Percentiles rank a stretch among this genome's conserved stretches.
phyloP scores from a whole-genome alignment of 805 yeast genomes.

The Candida orba region DNA sequence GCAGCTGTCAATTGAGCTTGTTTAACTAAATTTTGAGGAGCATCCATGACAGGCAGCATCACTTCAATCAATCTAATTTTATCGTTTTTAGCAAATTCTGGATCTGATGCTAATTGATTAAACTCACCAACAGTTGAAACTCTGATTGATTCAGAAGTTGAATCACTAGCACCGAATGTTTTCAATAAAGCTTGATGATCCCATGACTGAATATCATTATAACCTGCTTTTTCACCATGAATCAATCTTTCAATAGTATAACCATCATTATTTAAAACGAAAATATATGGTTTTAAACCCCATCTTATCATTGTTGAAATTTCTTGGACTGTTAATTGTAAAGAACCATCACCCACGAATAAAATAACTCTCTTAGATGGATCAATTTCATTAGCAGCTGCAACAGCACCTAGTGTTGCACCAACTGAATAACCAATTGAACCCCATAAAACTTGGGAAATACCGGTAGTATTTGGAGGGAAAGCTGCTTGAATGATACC shows the following conservation, averaged over 20 bases:
- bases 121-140: slow-evolving; percentile 54
- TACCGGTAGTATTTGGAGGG: slow-evolving; percentile 57
- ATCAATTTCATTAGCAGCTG: slow-evolving; percentile 40
- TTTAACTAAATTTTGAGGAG: slow-evolving; percentile 55
- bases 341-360: slow-evolving; percentile 71
- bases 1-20: slow-evolving; percentile 60
- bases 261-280: slow-evolving; percentile 65
- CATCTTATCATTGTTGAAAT: slow-evolving; percentile 63
- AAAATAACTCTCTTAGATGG: slow-evolving; percentile 55
- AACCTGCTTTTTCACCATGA: slow-evolving; percentile 58
- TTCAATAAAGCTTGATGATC: slow-evolving; percentile 51
- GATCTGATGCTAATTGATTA: slow-evolving; percentile 39
- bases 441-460: slow-evolving; percentile 72
- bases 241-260: slow-evolving; percentile 71
- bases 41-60: slow-evolving; percentile 64
- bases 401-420: slow-evolving; percentile 12
- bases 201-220: slow-evolving; percentile 67
- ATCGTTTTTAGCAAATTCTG: slow-evolving; percentile 44
- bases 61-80: slow-evolving; percentile 62
- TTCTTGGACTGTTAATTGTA: slow-evolving; percentile 69
- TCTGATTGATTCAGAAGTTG: slow-evolving; percentile 44
- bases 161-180: slow-evolving; percentile 36
- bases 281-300: slow-evolving; percentile 60
- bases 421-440: slow-evolving; percentile 50
- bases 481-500: slow-evolving; percentile 61